Evolutionary conservation across 192 early-diverging fungal genomes (phyloP), one percentile per base, ranked within the genome.

Genomic region (Coemansia sp.): DNA sequence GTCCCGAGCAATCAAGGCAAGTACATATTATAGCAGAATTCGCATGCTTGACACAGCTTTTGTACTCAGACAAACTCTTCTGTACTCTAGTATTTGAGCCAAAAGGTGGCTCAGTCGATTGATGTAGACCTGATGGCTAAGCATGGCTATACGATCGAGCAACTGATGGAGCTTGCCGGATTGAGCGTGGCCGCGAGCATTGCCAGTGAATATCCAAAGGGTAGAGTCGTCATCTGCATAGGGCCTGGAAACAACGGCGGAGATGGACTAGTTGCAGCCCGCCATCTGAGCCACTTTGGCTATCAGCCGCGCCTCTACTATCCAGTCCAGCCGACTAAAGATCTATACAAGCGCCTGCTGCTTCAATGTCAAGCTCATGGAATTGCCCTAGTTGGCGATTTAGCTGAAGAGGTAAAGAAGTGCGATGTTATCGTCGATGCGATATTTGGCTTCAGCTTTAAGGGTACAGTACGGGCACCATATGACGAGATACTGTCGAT

Each of bases 201-300:
- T 27, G 81, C 88, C 24, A 86, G 89, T 39, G 88, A 86, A 22
- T 95, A 92, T 73, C 81, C 84, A 27, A 71, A 59, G 7, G 76
- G 86, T 5, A 83, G 78, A 29, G 84, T 94, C 7, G 73, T 92
- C 7, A 82, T 95, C 13, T 90, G 88, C 73, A 86, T 87, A 55
- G 93, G 92, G 2, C 91, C 91, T 38, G 97, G 97, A 43, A 98
- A 99, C 74, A 99, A 99, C 76, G 97, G 97, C 30, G 96, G 96
- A 16, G 97, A 99, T 80, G 97, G 91, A 1, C 84, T 99, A 16
- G 97, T 99, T 29, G 93, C 94, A 15, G 96, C 96, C 12, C 87
- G 95, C 30, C 95, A 98, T 68, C 74, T 99, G 24, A 70, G 66
- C 22, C 94, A 95, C 75, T 99, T 96, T 86, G 95, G 95, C 7